A percentile compares a stretch with the other conserved stretches of the same genome.
phyloP scores from a whole-genome alignment of 2,329 filamentous ascomycete species.

The Alternaria panax region DNA sequence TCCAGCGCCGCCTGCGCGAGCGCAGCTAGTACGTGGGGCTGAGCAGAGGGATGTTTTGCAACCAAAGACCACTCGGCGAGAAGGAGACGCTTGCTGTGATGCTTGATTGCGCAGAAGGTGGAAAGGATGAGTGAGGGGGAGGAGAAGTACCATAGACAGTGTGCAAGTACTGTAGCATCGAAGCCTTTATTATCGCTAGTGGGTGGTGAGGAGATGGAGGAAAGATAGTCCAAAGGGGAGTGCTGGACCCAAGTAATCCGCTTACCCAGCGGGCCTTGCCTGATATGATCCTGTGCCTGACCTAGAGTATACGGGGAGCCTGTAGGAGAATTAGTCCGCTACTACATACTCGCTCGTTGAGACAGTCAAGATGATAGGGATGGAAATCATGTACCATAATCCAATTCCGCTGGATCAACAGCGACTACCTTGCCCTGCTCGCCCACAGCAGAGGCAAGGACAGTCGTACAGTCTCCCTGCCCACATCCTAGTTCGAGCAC shows the following conservation, averaged over 20 bases:
- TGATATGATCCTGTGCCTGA: slow-evolving; percentile 59
- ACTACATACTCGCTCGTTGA: not conserved
- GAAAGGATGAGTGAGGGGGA: slow-evolving; percentile 45
- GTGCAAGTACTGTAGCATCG: slow-evolving; percentile 59
- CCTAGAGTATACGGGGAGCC: slow-evolving; percentile 56
- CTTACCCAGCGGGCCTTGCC: slow-evolving; percentile 49
- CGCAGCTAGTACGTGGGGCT: slow-evolving; percentile 62
- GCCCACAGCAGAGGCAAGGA: slow-evolving; percentile 60
- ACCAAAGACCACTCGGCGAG: slow-evolving; percentile 59
- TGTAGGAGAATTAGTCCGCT: slow-evolving; percentile 10
- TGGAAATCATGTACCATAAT: slow-evolving; percentile 48
- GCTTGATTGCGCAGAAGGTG: slow-evolving; percentile 50
- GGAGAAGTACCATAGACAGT: slow-evolving; percentile 64
- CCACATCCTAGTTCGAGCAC: slow-evolving; percentile 67
- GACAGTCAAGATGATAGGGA: not conserved
- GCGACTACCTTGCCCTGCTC: slow-evolving; percentile 55
- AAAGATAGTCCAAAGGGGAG: slow-evolving; percentile 40
- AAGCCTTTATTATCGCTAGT: slow-evolving; percentile 36
- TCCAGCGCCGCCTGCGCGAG: slow-evolving; percentile 57
- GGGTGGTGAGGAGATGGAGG: slow-evolving; percentile 20
- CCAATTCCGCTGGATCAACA: slow-evolving; percentile 60
- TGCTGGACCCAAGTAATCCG: slow-evolving; percentile 56
- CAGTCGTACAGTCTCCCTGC: slow-evolving; percentile 65
- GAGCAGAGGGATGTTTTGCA: slow-evolving; percentile 49
- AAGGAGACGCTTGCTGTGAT: slow-evolving; percentile 48